phyloP scores from a whole-genome alignment of 345 rosid genomes.

The Populus simonii region DNA sequence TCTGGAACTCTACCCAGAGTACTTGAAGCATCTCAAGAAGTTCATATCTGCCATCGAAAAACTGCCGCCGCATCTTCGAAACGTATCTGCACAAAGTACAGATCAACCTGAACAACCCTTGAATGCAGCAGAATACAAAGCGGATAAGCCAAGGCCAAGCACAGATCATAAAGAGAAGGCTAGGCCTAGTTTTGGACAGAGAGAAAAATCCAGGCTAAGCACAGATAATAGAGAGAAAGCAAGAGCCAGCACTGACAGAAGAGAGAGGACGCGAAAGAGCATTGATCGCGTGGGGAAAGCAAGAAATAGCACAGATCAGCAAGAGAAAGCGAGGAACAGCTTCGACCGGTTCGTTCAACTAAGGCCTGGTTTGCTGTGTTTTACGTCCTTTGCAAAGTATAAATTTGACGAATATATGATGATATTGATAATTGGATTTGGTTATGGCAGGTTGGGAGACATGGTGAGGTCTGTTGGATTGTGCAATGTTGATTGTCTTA shows the following conservation, averaged over 20 bases:
- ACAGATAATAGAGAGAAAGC: slow-evolving; percentile 40
- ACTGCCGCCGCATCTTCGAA: slow-evolving; percentile 31
- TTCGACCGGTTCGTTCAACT: slow-evolving; percentile 60
- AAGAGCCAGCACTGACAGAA: slow-evolving; percentile 44
- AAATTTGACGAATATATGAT: not conserved
- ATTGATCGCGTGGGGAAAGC: slow-evolving; percentile 45
- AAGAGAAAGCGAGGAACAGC: slow-evolving; percentile 71
- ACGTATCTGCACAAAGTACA: slow-evolving; percentile 19
- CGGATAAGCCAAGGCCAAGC: slow-evolving; percentile 35
- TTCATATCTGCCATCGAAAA: slow-evolving; percentile 76
- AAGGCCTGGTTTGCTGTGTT: not conserved
- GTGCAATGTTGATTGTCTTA: slow-evolving; percentile 73
- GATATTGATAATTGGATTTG: not conserved
- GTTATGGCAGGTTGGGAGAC: slow-evolving; percentile 60
- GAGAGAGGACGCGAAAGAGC: slow-evolving; percentile 57
- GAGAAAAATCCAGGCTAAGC: slow-evolving; percentile 60
- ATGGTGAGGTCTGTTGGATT: slow-evolving; percentile 76
- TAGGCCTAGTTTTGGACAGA: slow-evolving; percentile 40
- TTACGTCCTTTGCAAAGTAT: not conserved
- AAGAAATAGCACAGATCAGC: slow-evolving; percentile 61
- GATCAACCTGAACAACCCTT: slow-evolving; percentile 26
- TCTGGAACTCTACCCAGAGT: slow-evolving; percentile 75
- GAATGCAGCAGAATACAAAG: slow-evolving; percentile 6
- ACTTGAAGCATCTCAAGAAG: slow-evolving; percentile 66
- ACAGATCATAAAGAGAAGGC: slow-evolving; percentile 39